Base-by-base conservation (phyloP, 345 rosid genomes). In the Sisymbrium irio region DNA sequence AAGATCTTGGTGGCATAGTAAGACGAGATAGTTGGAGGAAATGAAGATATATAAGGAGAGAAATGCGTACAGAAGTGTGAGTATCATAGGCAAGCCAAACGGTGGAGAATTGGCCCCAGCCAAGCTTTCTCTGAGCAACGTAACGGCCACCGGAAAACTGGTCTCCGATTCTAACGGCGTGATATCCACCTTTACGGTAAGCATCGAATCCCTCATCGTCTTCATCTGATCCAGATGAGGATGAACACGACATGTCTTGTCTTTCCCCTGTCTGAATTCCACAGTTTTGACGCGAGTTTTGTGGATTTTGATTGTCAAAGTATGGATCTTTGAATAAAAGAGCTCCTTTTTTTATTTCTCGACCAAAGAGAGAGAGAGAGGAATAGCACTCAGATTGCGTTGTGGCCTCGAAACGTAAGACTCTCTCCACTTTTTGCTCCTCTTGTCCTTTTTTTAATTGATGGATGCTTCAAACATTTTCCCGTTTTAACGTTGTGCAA, bases 61-160 rank as follows among this genome's bases (percentile, higher is more conserved):
- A 62, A 61, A 49, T 45, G 56, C 80, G 20, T 83, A 95, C 99
- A 67, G 89, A 88, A 47, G 91, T 80, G 56, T 54, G 87, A 63
- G 95, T 89, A 64, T 92, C 99, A 76, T 86, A 92, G 63, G 99
- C 97, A 72, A 96, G 99, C 99, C 98, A 96, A 25, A 96, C 99
- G 63, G 96, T 96, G 22, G 99, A 96, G 83, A 96, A 96, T 84
- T 96, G 87, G 10, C 99, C 99, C 99, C 99, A 96, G 6, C 99
- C 99, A 12, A 96, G 94, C 83, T 96, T 92, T 83, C 96, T 80
- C 79, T 96, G 99, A 36, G 97, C 94, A 47, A 92, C 82, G 78
- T 90, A 92, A 32, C 99, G 92, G 39, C 98, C 96, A 14, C 83
- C 87, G 42, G 85, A 72, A 60, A 96, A 96, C 49, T 79, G 96